Evolutionary conservation across 495 filamentous ascomycete species (phyloP).

Genomic region (Hypoxylon lenormandii): DNA sequence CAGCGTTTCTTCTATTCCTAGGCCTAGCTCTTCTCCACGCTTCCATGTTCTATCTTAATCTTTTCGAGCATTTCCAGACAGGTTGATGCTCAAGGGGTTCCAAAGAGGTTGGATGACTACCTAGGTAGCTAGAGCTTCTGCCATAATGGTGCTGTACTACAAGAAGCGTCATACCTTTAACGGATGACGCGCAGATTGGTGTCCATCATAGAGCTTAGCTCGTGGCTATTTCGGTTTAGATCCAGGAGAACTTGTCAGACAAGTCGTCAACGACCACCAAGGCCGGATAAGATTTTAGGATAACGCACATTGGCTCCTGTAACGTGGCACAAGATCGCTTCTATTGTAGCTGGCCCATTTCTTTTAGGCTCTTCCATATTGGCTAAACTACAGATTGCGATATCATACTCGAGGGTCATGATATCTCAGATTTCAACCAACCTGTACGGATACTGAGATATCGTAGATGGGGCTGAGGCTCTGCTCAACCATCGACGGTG

Average conservation of each 20-base stretch:
- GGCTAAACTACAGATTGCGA: conserved; percentile 16
- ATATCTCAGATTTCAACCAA: conserved; percentile 13
- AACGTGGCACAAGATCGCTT: conserved; percentile 42
- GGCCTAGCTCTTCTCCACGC: conserved; percentile 8
- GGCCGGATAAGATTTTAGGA: conserved; percentile 28
- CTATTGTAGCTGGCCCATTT: conserved; percentile 27
- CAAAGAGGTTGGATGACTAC: conserved; percentile 10
- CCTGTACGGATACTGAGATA: neutral
- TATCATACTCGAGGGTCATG: conserved; percentile 9
- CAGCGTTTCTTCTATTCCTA: conserved; percentile 25
- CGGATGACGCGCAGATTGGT: conserved; percentile 24
- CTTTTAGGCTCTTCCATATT: conserved; percentile 27
- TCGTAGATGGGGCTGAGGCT: conserved; percentile 28
- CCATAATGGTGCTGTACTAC: conserved; percentile 15
- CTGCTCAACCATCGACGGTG: conserved; percentile 16
- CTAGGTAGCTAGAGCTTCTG: conserved; percentile 8
- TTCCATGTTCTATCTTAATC: conserved; percentile 31
- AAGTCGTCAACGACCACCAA: conserved; percentile 14
- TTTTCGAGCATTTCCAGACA: conserved; percentile 12
- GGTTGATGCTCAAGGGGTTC: neutral
- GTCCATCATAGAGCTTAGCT: conserved; percentile 1
- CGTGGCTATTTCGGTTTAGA: conserved; percentile 3
- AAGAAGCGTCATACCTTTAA: conserved; percentile 17
- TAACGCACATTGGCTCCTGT: conserved; percentile 27
- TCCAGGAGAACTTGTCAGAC: neutral